These are phyloP conservation scores for Rhizopogon vinicolor DNA, from an alignment of 768 basidiomycete genomes.

Conservation along the genomic window DNA sequence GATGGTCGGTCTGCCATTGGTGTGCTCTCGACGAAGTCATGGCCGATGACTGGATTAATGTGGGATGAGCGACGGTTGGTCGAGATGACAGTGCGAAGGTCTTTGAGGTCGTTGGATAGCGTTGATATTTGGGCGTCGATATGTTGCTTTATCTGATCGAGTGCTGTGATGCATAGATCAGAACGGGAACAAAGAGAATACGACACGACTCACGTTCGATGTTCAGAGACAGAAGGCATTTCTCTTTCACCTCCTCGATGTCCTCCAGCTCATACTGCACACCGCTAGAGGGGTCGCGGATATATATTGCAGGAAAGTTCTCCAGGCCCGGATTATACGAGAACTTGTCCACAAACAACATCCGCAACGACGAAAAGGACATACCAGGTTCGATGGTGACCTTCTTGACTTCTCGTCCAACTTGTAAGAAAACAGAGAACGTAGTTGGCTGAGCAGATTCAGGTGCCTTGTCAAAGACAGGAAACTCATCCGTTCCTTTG, in stretches of 20 bases:
- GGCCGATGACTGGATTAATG: constrained; percentile 41
- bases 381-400: constrained; percentile 64
- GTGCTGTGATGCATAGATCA: constrained; percentile 46
- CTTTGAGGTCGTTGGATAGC: constrained; percentile 86
- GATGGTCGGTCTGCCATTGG: constrained; percentile 64
- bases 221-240: constrained; percentile 84
- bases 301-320: constrained; percentile 93
- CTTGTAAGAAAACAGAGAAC: constrained; percentile 81
- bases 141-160: constrained; percentile 98
- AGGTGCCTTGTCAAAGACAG: constrained; percentile 13
- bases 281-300: constrained; percentile 87
- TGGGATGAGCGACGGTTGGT: constrained; percentile 50
- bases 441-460: constrained; percentile 17
- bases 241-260: constrained; percentile 86
- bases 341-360: constrained; percentile 93
- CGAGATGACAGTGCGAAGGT: constrained; percentile 66
- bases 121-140: constrained; percentile 87
- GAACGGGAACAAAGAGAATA: constrained; percentile 1
- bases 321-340: constrained; percentile 90
- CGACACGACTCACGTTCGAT: constrained; percentile 80
- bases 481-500: constrained; percentile 8
- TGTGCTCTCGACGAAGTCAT: constrained; percentile 61
- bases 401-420: constrained; percentile 90
- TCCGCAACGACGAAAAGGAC: constrained; percentile 69
- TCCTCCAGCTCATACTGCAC: constrained; percentile 97